Evolutionary conservation across 106 monocot genomes (phyloP).

Genomic region (Amphibolis antarctica): DNA sequence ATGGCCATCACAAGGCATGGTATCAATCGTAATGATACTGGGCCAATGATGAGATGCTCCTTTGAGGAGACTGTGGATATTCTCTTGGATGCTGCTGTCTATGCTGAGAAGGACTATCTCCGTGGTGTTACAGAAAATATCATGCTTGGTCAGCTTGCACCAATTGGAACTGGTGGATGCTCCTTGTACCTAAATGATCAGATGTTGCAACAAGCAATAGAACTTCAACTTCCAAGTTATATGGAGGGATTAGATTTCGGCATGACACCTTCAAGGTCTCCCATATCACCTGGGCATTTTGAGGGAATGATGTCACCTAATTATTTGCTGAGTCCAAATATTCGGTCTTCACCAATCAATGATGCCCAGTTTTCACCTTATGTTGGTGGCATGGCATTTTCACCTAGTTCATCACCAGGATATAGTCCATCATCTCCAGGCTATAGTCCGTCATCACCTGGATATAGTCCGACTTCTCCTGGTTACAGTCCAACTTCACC

Average conservation of each 20-base stretch:
- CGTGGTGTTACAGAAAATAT: slow-evolving; percentile 97
- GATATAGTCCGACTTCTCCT: slow-evolving; percentile 85
- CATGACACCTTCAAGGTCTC: slow-evolving; percentile 83
- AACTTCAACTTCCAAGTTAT: slow-evolving; percentile 93
- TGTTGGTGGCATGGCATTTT: slow-evolving; percentile 92
- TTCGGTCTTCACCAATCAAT: slow-evolving; percentile 71
- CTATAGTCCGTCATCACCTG: slow-evolving; percentile 89
- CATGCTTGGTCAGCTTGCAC: slow-evolving; percentile 96
- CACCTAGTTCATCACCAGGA: slow-evolving; percentile 76
- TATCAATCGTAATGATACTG: slow-evolving; percentile 93
- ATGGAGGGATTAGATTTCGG: slow-evolving; percentile 91
- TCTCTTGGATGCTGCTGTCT: slow-evolving; percentile 90
- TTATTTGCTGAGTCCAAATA: slow-evolving; percentile 77
- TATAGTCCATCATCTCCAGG: slow-evolving; percentile 92
- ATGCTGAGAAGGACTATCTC: slow-evolving; percentile 82
- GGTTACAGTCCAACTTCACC: slow-evolving; percentile 90
- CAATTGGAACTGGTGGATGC: slow-evolving; percentile 83
- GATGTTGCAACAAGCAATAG: slow-evolving; percentile 96
- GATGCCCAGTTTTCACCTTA: slow-evolving; percentile 99
- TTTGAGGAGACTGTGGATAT: slow-evolving; percentile 99
- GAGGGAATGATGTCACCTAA: slow-evolving; percentile 99
- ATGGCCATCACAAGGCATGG: slow-evolving; percentile 98
- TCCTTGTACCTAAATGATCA: slow-evolving; percentile 80
- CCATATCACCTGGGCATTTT: slow-evolving; percentile 78
- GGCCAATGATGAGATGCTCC: slow-evolving; percentile 94